A percentile compares a stretch with the other conserved stretches of the same genome.
phyloP scores from a whole-genome alignment of 768 basidiomycete genomes.

The Suillus lakei region DNA sequence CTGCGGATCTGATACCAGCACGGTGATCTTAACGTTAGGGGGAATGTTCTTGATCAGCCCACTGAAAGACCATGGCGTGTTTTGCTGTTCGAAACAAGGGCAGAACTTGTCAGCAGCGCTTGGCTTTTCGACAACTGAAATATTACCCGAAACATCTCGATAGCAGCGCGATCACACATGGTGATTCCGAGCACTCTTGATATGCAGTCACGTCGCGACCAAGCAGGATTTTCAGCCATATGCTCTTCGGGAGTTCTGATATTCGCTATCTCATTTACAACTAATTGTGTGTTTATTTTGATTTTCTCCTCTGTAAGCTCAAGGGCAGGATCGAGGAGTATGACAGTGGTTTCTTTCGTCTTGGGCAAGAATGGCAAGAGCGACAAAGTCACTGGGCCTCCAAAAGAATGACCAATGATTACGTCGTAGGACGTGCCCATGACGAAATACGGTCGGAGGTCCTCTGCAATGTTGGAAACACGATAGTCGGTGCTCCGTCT shows the following conservation, averaged over 20 bases:
- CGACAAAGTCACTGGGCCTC: not conserved
- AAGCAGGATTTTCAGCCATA: not conserved
- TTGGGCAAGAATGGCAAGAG: not conserved
- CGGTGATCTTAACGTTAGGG: not conserved
- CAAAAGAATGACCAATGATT: not conserved
- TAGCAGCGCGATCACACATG: not conserved
- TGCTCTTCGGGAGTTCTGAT: not conserved
- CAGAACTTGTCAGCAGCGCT: not conserved
- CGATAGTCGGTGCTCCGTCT: constrained; percentile 1
- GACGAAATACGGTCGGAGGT: not conserved
- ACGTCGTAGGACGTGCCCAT: not conserved
- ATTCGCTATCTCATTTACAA: not conserved
- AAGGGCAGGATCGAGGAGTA: constrained; percentile 1
- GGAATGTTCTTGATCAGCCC: not conserved
- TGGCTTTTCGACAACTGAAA: not conserved
- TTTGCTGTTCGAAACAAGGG: not conserved
- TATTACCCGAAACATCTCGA: not conserved
- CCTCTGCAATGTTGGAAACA: not conserved
- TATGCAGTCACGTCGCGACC: not conserved
- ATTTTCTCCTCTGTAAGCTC: not conserved
- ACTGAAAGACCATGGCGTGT: not conserved
- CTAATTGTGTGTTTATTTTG: not conserved
- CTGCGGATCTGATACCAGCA: not conserved
- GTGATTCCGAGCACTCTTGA: not conserved
- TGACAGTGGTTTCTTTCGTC: not conserved